Percentiles rank a stretch among this genome's conserved stretches.
Conservation (phyloP, 345 rosid genomes). For the Garcia nutans region DNA sequence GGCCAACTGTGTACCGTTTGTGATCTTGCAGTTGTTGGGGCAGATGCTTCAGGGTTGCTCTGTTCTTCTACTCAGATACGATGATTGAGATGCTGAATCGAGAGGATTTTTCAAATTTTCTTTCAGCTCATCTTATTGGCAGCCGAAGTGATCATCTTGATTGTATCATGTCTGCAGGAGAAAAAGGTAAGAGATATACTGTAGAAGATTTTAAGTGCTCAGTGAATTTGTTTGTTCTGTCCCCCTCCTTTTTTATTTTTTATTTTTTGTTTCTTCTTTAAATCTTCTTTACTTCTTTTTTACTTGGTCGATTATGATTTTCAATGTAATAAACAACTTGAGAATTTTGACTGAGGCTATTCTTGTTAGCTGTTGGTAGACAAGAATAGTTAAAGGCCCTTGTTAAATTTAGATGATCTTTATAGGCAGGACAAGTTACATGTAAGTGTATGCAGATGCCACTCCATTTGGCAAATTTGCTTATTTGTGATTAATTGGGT, state of each 20-base stretch:
- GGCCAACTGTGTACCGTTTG: conserved; percentile 74
- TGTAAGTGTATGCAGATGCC: conserved; percentile 25
- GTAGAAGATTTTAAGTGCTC: conserved; percentile 20
- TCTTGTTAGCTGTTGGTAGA: conserved; percentile 39
- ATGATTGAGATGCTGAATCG: conserved; percentile 9
- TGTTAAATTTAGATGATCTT: conserved; percentile 34
- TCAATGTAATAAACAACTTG: conserved; percentile 35
- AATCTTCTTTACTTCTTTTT: conserved; percentile 7
- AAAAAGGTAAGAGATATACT: conserved; percentile 25
- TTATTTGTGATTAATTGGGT: conserved; percentile 14
- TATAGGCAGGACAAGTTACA: conserved; percentile 32
- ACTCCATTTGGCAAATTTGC: conserved; percentile 22
- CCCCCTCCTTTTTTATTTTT: neutral
- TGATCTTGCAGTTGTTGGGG: conserved; percentile 79
- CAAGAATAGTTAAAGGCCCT: conserved; percentile 32
- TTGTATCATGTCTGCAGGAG: conserved; percentile 20
- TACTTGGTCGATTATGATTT: conserved; percentile 32
- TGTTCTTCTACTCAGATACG: conserved; percentile 87
- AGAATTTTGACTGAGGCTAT: conserved; percentile 38
- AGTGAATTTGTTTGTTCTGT: conserved; percentile 30
- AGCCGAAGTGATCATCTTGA: conserved; percentile 4
- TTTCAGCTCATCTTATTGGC: conserved; percentile 15
- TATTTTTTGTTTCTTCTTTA: neutral
- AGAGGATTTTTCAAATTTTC: conserved; percentile 16
- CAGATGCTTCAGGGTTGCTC: conserved; percentile 90